These are phyloP conservation scores for Periconia sp. DNA, from an alignment of 2,329 filamentous ascomycete species.

Conservation along the genomic window DNA sequence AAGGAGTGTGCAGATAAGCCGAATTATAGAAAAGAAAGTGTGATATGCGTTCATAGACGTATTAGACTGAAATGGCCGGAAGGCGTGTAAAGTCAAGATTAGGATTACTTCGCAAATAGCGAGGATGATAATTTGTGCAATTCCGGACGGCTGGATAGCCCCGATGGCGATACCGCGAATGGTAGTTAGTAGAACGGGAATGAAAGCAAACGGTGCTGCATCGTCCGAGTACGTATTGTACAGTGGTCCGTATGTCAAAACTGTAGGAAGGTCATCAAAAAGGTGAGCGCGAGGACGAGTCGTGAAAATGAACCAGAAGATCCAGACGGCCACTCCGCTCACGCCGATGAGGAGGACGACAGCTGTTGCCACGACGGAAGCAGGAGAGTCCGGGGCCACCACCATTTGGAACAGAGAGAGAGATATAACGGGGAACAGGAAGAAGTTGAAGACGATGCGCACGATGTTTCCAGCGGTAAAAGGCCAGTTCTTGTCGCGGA, in stretches of 20 bases:
- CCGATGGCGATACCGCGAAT: slow-evolving; percentile 89
- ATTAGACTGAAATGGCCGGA: slow-evolving; percentile 85
- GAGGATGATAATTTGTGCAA: slow-evolving; percentile 89
- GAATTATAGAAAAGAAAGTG: slow-evolving; percentile 78
- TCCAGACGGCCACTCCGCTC: slow-evolving; percentile 76
- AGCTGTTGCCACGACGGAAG: slow-evolving; percentile 75
- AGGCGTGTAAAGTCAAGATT: slow-evolving; percentile 84
- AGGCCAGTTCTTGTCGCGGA: slow-evolving; percentile 88
- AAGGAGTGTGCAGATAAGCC: slow-evolving; percentile 68
- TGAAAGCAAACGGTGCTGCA: slow-evolving; percentile 85
- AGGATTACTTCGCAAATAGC: slow-evolving; percentile 94
- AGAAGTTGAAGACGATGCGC: slow-evolving; percentile 90
- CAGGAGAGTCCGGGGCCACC: slow-evolving; percentile 70
- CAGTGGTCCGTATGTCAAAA: slow-evolving; percentile 87
- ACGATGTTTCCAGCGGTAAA: slow-evolving; percentile 68
- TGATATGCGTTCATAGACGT: slow-evolving; percentile 99
- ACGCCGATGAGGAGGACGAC: slow-evolving; percentile 76
- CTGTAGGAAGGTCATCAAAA: slow-evolving; percentile 90
- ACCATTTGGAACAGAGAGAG: slow-evolving; percentile 92
- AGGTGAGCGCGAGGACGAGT: slow-evolving; percentile 84
- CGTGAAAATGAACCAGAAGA: slow-evolving; percentile 78
- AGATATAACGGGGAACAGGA: slow-evolving; percentile 84
- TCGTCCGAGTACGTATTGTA: slow-evolving; percentile 98
- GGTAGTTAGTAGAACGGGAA: slow-evolving; percentile 84
- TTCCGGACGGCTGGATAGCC: slow-evolving; percentile 88